Evolutionary conservation across 2,329 filamentous ascomycete species (phyloP).

Genomic region (Cadophora gregata): DNA sequence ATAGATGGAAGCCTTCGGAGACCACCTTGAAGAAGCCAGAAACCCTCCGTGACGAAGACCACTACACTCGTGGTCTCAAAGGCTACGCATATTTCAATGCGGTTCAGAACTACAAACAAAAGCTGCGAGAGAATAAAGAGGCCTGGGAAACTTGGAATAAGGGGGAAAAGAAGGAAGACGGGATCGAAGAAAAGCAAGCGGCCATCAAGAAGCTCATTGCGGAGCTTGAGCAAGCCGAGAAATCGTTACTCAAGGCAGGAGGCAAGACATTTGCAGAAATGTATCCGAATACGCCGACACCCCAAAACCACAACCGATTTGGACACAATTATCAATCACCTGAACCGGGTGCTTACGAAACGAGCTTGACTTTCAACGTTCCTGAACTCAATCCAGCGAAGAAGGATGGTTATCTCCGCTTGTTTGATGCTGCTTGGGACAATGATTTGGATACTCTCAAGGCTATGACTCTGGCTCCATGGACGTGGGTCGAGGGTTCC

Average conservation of each 20-base stretch:
- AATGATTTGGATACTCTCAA: constrained; percentile 54
- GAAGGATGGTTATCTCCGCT: constrained; percentile 63
- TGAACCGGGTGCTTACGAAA: constrained; percentile 30
- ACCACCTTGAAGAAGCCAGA: constrained; percentile 31
- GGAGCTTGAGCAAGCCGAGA: constrained; percentile 61
- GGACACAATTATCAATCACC: background rate
- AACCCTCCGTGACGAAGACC: constrained; percentile 49
- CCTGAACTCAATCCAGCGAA: constrained; percentile 58
- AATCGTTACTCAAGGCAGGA: constrained; percentile 58
- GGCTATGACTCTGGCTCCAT: constrained; percentile 48
- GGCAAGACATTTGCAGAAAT: constrained; percentile 73
- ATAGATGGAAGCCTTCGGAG: constrained; percentile 30
- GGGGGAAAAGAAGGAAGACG: constrained; percentile 43
- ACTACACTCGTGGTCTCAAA: constrained; percentile 57
- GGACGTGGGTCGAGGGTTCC: constrained; percentile 54
- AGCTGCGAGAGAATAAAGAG: constrained; percentile 34
- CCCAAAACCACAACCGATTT: background rate
- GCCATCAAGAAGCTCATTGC: constrained; percentile 58
- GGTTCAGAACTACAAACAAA: constrained; percentile 27
- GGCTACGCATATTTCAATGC: constrained; percentile 60
- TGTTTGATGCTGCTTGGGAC: constrained; percentile 77
- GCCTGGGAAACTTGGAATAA: constrained; percentile 46
- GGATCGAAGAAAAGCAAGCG: constrained; percentile 57
- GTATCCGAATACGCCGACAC: constrained; percentile 55
- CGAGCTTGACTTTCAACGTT: constrained; percentile 32